A percentile compares a stretch with the other conserved stretches of the same genome.
These are phyloP conservation scores for Pleurotus tuoliensis DNA, from an alignment of 768 basidiomycete species.

Conservation along the genomic window DNA sequence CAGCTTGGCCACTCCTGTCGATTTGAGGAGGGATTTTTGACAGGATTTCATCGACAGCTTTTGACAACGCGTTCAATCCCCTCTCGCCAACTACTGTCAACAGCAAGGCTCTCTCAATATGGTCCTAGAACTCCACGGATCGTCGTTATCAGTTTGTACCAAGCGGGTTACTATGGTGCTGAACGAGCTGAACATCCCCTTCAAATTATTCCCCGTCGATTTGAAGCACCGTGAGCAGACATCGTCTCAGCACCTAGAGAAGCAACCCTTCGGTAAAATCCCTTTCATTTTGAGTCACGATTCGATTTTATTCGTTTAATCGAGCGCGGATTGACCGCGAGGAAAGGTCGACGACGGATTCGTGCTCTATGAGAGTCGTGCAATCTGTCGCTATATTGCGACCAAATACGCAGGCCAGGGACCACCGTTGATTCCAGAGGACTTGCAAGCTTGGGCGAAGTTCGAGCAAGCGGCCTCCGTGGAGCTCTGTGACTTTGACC, in stretches of 20 bases:
- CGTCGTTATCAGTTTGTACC: slow-evolving; percentile 39
- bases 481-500: slow-evolving; percentile 53
- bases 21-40: too few species aligned
- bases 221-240: slow-evolving; percentile 43
- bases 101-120: slow-evolving; percentile 16
- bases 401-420: slow-evolving; percentile 52
- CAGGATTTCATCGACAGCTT: too few species aligned
- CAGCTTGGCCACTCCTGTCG: too few species aligned
- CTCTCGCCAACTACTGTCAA: too few species aligned
- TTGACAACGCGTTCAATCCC: too few species aligned
- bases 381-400: slow-evolving; percentile 57
- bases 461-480: slow-evolving; percentile 52
- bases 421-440: slow-evolving; percentile 43
- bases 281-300: slow-evolving; percentile 43
- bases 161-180: slow-evolving; percentile 46
- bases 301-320: not conserved
- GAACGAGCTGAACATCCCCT: slow-evolving; percentile 55
- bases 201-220: slow-evolving; percentile 44
- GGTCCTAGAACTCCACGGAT: slow-evolving; percentile 41
- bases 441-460: slow-evolving; percentile 32
- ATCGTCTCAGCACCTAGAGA: slow-evolving; percentile 31
- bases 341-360: slow-evolving; percentile 59
- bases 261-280: slow-evolving; percentile 65
- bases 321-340: not conserved
- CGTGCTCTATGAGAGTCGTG: slow-evolving; percentile 58